These are phyloP conservation scores for Daldinia loculata DNA, from an alignment of 495 filamentous ascomycete genomes.

Conservation along the genomic window DNA sequence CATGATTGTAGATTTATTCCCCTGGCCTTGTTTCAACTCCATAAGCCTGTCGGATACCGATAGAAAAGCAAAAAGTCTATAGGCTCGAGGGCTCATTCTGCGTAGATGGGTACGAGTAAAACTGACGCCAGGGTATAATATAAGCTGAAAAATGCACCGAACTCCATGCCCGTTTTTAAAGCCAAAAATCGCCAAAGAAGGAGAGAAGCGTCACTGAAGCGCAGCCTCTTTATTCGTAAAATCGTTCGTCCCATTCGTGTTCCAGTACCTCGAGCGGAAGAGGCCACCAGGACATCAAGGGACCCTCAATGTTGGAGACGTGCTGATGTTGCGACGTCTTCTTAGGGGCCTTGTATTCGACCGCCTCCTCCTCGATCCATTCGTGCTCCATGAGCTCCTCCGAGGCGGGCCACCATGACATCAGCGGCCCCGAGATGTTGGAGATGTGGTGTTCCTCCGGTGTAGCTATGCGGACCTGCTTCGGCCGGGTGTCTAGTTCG, in stretches of 20 bases:
- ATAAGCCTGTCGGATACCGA: slow-evolving; percentile 8
- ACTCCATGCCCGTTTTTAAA: slow-evolving; percentile 13
- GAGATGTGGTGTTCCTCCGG: slow-evolving; percentile 22
- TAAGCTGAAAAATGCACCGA: slow-evolving; percentile 10
- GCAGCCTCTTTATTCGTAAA: slow-evolving; percentile 40
- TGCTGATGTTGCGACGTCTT: slow-evolving; percentile 17
- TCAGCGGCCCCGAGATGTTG: slow-evolving; percentile 39
- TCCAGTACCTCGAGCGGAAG: slow-evolving; percentile 28
- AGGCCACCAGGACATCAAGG: slow-evolving; percentile 47
- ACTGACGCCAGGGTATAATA: slow-evolving; percentile 32
- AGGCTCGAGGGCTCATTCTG: slow-evolving; percentile 6
- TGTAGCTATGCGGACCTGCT: slow-evolving; percentile 21
- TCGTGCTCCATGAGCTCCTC: slow-evolving; percentile 42
- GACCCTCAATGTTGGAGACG: slow-evolving; percentile 34
- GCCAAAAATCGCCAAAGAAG: slow-evolving; percentile 5
- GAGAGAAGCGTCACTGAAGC: neutral
- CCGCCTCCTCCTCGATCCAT: slow-evolving; percentile 25
- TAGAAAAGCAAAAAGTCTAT: slow-evolving; percentile 1
- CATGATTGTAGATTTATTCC: neutral
- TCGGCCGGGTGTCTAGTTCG: slow-evolving; percentile 5
- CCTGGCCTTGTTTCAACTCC: slow-evolving; percentile 25
- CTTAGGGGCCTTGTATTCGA: slow-evolving; percentile 6
- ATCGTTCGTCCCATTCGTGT: slow-evolving; percentile 43
- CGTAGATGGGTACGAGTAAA: neutral
- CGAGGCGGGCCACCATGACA: slow-evolving; percentile 43